A percentile compares a stretch with the other conserved stretches of the same genome.
Evolutionary conservation across 768 basidiomycete species (phyloP).

Genomic region (Paxillus rubicundulus): DNA sequence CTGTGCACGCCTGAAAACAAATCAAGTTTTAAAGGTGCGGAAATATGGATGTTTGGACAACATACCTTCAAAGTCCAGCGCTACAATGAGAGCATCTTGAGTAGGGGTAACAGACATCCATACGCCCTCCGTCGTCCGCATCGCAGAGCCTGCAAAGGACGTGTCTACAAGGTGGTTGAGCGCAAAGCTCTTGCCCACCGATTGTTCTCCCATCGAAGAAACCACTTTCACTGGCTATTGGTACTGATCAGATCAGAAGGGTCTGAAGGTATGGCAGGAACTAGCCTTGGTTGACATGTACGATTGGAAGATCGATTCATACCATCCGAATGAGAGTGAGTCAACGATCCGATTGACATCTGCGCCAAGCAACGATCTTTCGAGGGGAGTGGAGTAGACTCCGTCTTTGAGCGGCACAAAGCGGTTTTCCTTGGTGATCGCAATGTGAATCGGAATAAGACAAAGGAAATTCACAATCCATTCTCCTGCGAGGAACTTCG

Average conservation of each 20-base stretch:
- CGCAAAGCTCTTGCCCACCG: too few species aligned
- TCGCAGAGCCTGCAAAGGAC: too few species aligned
- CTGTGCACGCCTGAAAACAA: constrained; percentile 55
- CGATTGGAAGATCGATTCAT: constrained; percentile 60
- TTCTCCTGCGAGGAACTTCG: constrained; percentile 45
- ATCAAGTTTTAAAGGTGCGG: too few species aligned
- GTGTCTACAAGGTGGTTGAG: too few species aligned
- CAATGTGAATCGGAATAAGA: too few species aligned
- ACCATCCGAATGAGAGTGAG: constrained; percentile 58
- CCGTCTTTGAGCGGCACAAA: constrained; percentile 63
- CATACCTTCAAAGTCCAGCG: too few species aligned
- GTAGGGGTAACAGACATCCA: too few species aligned
- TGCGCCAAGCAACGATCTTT: constrained; percentile 55
- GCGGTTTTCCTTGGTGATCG: constrained; percentile 58
- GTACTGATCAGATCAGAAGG: background rate
- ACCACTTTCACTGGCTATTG: constrained; percentile 59
- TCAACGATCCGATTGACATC: constrained; percentile 58
- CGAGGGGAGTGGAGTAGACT: constrained; percentile 47
- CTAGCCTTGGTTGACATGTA: constrained; percentile 56
- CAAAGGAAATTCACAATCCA: constrained; percentile 59
- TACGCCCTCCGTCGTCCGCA: too few species aligned
- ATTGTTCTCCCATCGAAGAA: too few species aligned
- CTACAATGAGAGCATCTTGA: too few species aligned
- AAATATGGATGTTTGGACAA: too few species aligned
- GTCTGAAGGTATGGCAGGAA: rapidly evolving